Evolutionary conservation across 2,329 filamentous ascomycete genomes (phyloP).

Genomic region (Gnomoniopsis sp.): DNA sequence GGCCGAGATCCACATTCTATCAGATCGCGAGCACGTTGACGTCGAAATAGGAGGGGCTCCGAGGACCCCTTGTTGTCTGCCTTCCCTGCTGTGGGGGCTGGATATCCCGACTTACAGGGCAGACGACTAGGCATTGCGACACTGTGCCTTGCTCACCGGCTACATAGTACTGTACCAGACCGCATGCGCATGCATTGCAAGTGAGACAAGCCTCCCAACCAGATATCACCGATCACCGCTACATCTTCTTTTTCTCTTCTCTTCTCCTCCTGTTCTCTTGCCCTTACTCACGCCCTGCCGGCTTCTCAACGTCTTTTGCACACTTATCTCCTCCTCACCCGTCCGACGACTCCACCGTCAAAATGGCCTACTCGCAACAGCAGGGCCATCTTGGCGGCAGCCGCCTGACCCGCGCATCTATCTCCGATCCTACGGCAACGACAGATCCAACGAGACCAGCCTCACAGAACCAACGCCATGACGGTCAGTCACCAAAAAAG

Average conservation of each 20-base stretch:
- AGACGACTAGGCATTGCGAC: neutral
- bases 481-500: constrained; percentile 27
- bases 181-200: neutral
- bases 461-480: constrained; percentile 27
- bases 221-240: constrained; percentile 9
- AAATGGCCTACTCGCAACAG: constrained; percentile 21
- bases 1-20: neutral
- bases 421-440: constrained; percentile 16
- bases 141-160: neutral
- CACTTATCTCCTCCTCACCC: constrained; percentile 1
- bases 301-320: neutral
- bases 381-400: constrained; percentile 20
- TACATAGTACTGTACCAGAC: too few relatives aligned
- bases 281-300: neutral
- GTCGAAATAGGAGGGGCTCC: neutral
- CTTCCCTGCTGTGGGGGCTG: neutral
- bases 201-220: neutral
- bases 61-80: neutral
- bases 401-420: constrained; percentile 13
- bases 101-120: constrained; percentile 2
- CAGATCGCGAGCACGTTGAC: neutral
- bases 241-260: neutral
- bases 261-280: neutral
- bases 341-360: neutral
- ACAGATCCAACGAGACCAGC: constrained; percentile 15